Conservation (phyloP, 73 alveolate species). For the Paramecium sexaurelia region DNA sequence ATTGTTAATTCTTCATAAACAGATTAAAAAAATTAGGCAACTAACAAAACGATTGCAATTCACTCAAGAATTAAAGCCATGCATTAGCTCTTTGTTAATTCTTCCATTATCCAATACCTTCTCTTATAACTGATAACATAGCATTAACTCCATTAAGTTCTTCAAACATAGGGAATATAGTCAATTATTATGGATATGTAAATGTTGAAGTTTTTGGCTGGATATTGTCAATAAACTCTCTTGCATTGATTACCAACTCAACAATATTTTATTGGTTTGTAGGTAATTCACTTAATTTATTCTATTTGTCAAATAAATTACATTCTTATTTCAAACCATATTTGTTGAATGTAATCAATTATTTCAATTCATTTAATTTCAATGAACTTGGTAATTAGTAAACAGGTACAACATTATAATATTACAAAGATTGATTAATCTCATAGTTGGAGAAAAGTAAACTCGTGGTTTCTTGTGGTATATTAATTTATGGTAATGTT, state of each 20-base stretch:
- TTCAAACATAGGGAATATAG: conserved; percentile 74
- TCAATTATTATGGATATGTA: conserved; percentile 40
- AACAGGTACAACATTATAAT: not conserved
- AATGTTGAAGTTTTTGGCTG: not conserved
- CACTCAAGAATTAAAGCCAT: conserved; percentile 78
- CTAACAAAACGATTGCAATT: conserved; percentile 70
- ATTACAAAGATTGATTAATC: not conserved
- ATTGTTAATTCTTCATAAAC: conserved; percentile 71
- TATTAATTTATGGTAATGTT: not conserved
- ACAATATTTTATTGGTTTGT: not conserved
- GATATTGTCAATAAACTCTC: not conserved
- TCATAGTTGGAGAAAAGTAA: not conserved
- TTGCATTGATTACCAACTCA: conserved; percentile 1
- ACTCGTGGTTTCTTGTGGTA: not conserved
- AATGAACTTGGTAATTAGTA: not conserved
- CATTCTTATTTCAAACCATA: not conserved
- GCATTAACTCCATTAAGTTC: conserved; percentile 74
- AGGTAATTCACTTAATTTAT: not conserved
- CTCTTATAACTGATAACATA: conserved; percentile 69
- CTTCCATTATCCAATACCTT: conserved; percentile 72
- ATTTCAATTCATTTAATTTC: not conserved
- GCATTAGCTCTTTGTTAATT: conserved; percentile 65
- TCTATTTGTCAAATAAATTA: not conserved
- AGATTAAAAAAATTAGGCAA: conserved; percentile 78
- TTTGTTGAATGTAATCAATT: not conserved